Evolutionary conservation across 169 alveolate genomes (phyloP).

Genomic region (Plasmodium fragile): DNA sequence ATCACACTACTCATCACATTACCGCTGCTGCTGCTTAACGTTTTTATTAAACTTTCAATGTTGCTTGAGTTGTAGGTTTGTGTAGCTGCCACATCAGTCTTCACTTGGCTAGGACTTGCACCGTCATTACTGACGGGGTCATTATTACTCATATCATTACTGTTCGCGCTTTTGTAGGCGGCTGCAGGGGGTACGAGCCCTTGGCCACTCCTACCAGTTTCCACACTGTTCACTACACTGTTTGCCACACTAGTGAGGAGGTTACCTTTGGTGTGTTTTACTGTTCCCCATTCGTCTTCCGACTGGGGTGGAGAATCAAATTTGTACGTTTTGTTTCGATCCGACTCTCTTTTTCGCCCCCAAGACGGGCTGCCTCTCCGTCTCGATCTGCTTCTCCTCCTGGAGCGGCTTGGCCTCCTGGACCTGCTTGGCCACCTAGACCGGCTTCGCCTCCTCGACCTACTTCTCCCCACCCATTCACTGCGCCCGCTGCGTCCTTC

Average conservation of each 20-base stretch:
- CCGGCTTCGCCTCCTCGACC: constrained; percentile 6
- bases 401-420: background rate
- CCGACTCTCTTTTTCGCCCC: background rate
- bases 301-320: constrained; percentile 71
- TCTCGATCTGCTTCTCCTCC: background rate
- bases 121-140: background rate
- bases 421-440: background rate
- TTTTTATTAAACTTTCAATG: constrained; percentile 32
- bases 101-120: background rate
- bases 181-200: background rate
- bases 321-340: constrained; percentile 27
- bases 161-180: background rate
- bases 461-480: background rate
- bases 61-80: constrained; percentile 1
- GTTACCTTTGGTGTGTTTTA: background rate
- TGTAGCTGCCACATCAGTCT: background rate
- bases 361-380: background rate
- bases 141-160: background rate
- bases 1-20: background rate
- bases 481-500: background rate
- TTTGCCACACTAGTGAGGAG: background rate
- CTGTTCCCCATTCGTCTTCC: background rate
- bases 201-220: background rate
- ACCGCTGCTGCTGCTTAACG: constrained; percentile 10
- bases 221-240: background rate